phyloP scores from a whole-genome alignment of 495 filamentous ascomycete species.

The Lophiostoma macrostomum region DNA sequence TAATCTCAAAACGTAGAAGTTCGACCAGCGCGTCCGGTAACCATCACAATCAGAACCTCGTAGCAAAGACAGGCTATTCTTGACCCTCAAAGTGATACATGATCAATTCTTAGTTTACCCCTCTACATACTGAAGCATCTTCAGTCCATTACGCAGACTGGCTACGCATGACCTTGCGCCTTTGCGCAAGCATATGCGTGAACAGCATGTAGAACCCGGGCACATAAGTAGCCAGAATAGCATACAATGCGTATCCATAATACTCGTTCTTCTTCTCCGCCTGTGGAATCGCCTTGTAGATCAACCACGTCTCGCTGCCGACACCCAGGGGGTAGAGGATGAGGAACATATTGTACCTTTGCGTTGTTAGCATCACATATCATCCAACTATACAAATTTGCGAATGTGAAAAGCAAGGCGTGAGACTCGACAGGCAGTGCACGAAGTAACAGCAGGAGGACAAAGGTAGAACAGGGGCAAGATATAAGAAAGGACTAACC shows the following conservation, averaged over 20 bases:
- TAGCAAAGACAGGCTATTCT: too few relatives aligned
- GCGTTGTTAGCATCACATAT: neutral
- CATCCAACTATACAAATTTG: neutral
- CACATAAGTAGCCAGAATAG: conserved; percentile 69
- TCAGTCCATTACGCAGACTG: conserved; percentile 38
- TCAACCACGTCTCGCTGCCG: conserved; percentile 74
- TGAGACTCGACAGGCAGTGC: too few relatives aligned
- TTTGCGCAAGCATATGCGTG: conserved; percentile 89
- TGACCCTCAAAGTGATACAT: too few relatives aligned
- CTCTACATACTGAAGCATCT: too few relatives aligned
- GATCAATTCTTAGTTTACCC: too few relatives aligned
- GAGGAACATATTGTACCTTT: conserved; percentile 83
- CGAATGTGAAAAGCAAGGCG: conserved; percentile 2
- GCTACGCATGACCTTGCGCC: conserved; percentile 68
- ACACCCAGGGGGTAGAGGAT: conserved; percentile 92
- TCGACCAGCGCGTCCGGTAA: too few relatives aligned
- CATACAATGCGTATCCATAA: conserved; percentile 59
- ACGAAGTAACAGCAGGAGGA: too few relatives aligned
- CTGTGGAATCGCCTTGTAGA: conserved; percentile 61
- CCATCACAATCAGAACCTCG: too few relatives aligned
- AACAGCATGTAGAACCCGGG: conserved; percentile 87
- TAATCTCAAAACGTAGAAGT: too few relatives aligned
- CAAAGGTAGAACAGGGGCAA: neutral
- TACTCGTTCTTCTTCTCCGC: conserved; percentile 50
- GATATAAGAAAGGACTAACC: conserved; percentile 42